Evolutionary conservation across 1,284 basidiomycete species (phyloP), one percentile per base, ranked within the genome.

Genomic region (Irpex sp.): DNA sequence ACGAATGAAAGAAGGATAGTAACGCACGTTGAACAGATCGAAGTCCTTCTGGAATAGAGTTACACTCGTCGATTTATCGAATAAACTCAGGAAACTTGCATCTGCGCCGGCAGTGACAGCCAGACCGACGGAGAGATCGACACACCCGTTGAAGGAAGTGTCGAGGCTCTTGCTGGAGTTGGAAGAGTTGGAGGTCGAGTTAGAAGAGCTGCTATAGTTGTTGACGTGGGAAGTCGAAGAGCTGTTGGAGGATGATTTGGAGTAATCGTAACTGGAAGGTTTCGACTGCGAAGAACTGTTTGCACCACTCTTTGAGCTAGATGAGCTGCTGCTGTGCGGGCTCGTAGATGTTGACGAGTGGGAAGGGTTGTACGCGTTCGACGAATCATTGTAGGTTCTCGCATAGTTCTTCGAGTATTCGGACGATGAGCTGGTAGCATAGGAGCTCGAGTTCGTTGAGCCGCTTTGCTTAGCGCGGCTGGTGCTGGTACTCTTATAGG

Each of bases 31-130:
- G 69, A 75, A 75, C 15, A 75, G 61, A 60, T 72, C 68, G 63
- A 74, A 74, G 36, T 65, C 64, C 62, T 74, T 68, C 57, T 60
- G 54, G 64, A 75, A 74, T 52, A 75, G 63, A 6, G 68, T 44
- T 17, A 74, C 68, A 37, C 57, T 64, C 19, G 69, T 70, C 47
- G 60, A 62, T 57, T 66, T 65, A 65, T 72, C 64, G 66, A 75
- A 74, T 44, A 75, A 37, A 59, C 65, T 66, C 52, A 74, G 68
- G 64, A 76, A 70, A 34, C 63, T 64, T 17, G 65, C 74, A 38
- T 70, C 64, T 37, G 74, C 73, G 38, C 70, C 68, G 0, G 69
- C 73, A 38, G 63, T 70, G 11, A 73, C 69, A 51, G 64, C 61
- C 9, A 75, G 64, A 0, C 68, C 71, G 26, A 68, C 65, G 47